These are phyloP conservation scores for Phytopythium vexans DNA, from an alignment of 352 stramenopile species.

Conservation along the genomic window DNA sequence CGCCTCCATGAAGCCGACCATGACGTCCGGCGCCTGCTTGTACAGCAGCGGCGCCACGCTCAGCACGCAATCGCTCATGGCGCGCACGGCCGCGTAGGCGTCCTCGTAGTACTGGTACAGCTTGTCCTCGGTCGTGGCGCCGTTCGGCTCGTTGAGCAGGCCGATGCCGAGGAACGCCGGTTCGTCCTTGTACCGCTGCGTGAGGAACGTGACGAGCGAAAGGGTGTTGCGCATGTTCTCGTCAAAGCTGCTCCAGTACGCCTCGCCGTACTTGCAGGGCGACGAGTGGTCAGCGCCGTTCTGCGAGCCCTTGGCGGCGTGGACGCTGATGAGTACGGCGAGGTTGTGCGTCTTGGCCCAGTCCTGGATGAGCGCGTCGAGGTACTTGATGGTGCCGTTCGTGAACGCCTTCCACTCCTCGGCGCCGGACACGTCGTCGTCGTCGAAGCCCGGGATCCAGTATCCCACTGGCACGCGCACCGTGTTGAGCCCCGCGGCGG, in stretches of 20 bases:
- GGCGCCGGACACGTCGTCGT: conserved; percentile 37
- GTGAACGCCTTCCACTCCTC: conserved; percentile 40
- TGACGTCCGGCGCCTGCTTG: conserved; percentile 38
- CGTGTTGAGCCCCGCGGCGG: conserved; percentile 63
- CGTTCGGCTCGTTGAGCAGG: conserved; percentile 69
- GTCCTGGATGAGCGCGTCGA: conserved; percentile 28
- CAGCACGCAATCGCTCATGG: conserved; percentile 63
- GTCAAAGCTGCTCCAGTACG: conserved; percentile 41
- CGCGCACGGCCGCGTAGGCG: conserved; percentile 58
- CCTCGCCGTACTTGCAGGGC: conserved; percentile 30
- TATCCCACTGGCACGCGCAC: conserved; percentile 79
- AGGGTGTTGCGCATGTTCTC: conserved; percentile 69
- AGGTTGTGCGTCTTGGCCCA: conserved; percentile 45
- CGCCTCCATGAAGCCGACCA: conserved; percentile 52
- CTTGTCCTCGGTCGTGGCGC: conserved; percentile 40
- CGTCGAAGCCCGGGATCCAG: conserved; percentile 76
- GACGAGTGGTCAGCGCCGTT: conserved; percentile 75
- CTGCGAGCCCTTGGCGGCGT: conserved; percentile 71
- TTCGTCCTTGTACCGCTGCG: conserved; percentile 61
- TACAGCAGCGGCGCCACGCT: conserved; percentile 48
- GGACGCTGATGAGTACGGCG: conserved; percentile 51
- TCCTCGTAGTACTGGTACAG: conserved; percentile 77
- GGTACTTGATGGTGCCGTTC: conserved; percentile 18
- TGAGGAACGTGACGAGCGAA: conserved; percentile 40
- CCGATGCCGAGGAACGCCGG: conserved; percentile 74